Evolutionary conservation across 2,329 filamentous ascomycete species (phyloP).

Genomic region (Neonectria coccinea): DNA sequence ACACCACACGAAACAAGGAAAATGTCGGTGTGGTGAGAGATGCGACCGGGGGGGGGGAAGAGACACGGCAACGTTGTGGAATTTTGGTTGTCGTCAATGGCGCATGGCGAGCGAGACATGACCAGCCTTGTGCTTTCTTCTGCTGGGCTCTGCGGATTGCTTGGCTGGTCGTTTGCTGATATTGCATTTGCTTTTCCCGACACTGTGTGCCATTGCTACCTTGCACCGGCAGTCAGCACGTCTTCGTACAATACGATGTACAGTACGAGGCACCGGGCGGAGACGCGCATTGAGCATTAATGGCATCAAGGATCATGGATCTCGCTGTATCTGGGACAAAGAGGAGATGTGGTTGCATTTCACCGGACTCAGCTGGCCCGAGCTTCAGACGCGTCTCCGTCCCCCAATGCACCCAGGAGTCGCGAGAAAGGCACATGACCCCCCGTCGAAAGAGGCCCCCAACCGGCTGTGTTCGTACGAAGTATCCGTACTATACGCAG

Average conservation of each 20-base stretch:
- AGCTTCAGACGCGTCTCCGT: constrained; percentile 19
- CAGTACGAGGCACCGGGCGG: constrained; percentile 2
- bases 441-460: constrained; percentile 14
- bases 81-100: constrained; percentile 27
- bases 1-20: constrained; percentile 38
- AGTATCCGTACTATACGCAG: too few relatives aligned
- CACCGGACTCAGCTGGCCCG: constrained; percentile 7
- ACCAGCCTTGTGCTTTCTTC: constrained; percentile 33
- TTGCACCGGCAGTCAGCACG: background rate
- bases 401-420: constrained; percentile 16
- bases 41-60: constrained; percentile 23
- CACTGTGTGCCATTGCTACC: constrained; percentile 1
- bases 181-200: constrained; percentile 15
- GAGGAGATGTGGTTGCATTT: constrained; percentile 19
- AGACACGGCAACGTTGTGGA: constrained; percentile 30
- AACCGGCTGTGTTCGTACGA: background rate
- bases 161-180: background rate
- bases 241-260: constrained; percentile 5
- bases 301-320: constrained; percentile 26
- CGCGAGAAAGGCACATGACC: constrained; percentile 18
- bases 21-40: constrained; percentile 43
- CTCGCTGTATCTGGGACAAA: constrained; percentile 27
- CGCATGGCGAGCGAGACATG: constrained; percentile 28
- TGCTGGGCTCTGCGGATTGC: constrained; percentile 5
- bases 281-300: constrained; percentile 7